Conservation (phyloP, 345 rosid species). For the Lepidium sativum region DNA sequence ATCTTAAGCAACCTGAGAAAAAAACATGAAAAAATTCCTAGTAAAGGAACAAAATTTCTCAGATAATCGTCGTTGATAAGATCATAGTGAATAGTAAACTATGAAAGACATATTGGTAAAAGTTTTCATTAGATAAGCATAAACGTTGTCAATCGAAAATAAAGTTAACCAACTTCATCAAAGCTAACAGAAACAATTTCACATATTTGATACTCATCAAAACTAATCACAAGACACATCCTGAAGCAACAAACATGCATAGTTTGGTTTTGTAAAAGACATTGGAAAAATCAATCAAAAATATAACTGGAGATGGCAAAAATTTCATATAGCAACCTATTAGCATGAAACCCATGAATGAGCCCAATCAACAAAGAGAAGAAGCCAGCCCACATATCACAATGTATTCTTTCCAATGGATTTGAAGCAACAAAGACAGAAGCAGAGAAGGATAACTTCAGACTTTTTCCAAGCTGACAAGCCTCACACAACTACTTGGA, state of each 20-base stretch:
- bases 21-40: not conserved
- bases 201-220: not conserved
- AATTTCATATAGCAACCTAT: not conserved
- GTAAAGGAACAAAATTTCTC: not conserved
- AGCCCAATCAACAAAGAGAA: too few species aligned
- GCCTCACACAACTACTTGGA: too few species aligned
- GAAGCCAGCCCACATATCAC: too few species aligned
- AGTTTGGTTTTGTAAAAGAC: not conserved
- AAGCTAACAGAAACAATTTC: not conserved
- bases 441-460: too few species aligned
- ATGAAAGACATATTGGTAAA: not conserved
- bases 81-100: not conserved
- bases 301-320: not conserved
- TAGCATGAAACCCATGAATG: too few species aligned
- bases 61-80: not conserved
- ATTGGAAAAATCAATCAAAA: not conserved
- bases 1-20: not conserved
- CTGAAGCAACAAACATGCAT: constrained; percentile 2
- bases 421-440: too few species aligned
- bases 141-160: not conserved
- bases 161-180: not conserved
- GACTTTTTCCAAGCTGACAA: too few species aligned
- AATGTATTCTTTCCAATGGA: too few species aligned
- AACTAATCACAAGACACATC: not conserved
- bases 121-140: not conserved